These are phyloP conservation scores for Gossypium longicalyx DNA, from an alignment of 345 rosid species.

Conservation along the genomic window DNA sequence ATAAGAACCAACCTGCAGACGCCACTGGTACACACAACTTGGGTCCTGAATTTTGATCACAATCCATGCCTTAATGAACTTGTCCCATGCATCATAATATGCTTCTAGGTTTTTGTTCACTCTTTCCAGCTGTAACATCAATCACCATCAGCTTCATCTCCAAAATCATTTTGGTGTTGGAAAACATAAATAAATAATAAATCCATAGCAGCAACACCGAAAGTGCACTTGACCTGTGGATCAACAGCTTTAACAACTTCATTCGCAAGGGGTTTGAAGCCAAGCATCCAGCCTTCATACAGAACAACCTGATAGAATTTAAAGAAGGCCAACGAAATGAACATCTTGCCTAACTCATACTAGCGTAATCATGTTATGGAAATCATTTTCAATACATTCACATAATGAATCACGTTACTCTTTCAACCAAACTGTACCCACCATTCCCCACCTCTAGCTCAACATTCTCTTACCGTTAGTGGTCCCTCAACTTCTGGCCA, in stretches of 20 bases:
- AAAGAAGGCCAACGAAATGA: background rate
- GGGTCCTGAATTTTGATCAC: slow-evolving; percentile 89
- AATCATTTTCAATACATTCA: background rate
- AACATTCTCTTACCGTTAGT: slow-evolving; percentile 43
- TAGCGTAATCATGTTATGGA: background rate
- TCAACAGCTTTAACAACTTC: slow-evolving; percentile 68
- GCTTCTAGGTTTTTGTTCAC: slow-evolving; percentile 82
- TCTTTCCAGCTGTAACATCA: slow-evolving; percentile 51
- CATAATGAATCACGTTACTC: background rate
- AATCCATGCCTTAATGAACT: slow-evolving; percentile 72
- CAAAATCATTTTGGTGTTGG: background rate
- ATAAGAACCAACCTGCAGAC: slow-evolving; percentile 66
- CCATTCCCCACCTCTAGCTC: background rate
- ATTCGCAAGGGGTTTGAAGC: slow-evolving; percentile 68
- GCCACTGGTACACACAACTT: slow-evolving; percentile 84
- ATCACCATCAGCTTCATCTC: background rate
- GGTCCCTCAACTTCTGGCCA: slow-evolving; percentile 98
- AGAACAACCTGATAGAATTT: slow-evolving; percentile 49
- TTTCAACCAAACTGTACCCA: background rate
- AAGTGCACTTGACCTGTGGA: slow-evolving; percentile 56
- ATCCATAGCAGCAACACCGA: background rate
- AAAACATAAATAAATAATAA: background rate
- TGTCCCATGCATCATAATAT: slow-evolving; percentile 87
- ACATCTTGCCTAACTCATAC: background rate
- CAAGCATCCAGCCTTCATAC: slow-evolving; percentile 99